Percentiles rank a stretch among this genome's conserved stretches.
These are phyloP conservation scores for Penicillium canariense DNA, from an alignment of 495 filamentous ascomycete species.

Conservation along the genomic window DNA sequence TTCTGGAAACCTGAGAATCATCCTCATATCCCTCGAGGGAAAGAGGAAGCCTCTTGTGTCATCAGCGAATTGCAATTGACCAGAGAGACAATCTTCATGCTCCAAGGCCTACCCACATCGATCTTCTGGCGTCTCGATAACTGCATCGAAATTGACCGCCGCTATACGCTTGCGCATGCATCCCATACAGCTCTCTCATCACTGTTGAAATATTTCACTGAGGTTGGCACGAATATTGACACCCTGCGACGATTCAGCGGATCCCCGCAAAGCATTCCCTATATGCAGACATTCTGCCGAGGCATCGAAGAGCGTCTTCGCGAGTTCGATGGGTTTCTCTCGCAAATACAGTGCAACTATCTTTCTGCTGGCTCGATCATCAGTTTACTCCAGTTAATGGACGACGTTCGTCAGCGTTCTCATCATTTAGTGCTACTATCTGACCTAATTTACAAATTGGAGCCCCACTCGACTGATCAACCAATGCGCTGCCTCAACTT, in stretches of 20 bases:
- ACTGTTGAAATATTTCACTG: constrained; percentile 41
- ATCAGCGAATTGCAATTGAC: constrained; percentile 72
- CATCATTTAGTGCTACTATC: constrained; percentile 55
- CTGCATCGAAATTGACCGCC: constrained; percentile 35
- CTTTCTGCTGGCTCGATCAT: constrained; percentile 31
- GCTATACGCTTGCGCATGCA: constrained; percentile 39
- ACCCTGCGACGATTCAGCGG: constrained; percentile 45
- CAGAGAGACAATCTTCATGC: constrained; percentile 81
- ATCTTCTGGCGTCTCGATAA: constrained; percentile 55
- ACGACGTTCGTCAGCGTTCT: constrained; percentile 54
- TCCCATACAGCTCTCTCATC: constrained; percentile 38
- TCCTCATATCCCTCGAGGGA: constrained; percentile 20
- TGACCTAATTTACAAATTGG: constrained; percentile 38
- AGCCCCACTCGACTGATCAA: constrained; percentile 24
- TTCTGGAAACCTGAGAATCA: constrained; percentile 57
- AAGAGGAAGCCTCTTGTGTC: constrained; percentile 39
- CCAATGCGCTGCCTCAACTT: constrained; percentile 67
- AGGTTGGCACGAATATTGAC: constrained; percentile 47
- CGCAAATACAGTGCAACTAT: constrained; percentile 43
- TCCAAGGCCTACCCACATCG: constrained; percentile 72
- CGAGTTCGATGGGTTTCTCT: constrained; percentile 44
- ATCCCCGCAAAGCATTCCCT: constrained; percentile 38
- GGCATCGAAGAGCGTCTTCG: constrained; percentile 42
- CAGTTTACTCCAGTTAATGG: constrained; percentile 60
- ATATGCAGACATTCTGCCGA: constrained; percentile 56